Evolutionary conservation across 371 early-diverging fungal genomes (phyloP).

Genomic region (Syncephalastrum sp.): DNA sequence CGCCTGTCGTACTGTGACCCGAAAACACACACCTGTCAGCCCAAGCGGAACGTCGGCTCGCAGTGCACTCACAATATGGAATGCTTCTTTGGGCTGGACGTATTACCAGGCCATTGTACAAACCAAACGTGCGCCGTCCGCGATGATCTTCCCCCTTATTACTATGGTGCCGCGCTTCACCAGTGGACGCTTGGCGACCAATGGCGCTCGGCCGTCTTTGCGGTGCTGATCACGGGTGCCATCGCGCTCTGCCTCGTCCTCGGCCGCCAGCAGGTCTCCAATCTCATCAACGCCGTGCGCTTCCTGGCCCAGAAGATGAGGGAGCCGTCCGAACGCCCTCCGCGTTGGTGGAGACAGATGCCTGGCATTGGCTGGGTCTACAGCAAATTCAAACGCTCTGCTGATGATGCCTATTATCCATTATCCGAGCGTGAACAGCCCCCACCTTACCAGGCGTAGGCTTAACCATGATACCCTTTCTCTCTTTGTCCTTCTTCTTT

Average conservation of each 20-base stretch:
- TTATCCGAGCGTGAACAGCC: constrained; percentile 33
- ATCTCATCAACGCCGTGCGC: constrained; percentile 20
- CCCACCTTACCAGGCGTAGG: constrained; percentile 38
- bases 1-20: constrained; percentile 42
- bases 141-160: constrained; percentile 33
- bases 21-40: constrained; percentile 43
- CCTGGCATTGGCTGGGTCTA: constrained; percentile 40
- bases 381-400: constrained; percentile 19
- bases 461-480: constrained; percentile 8
- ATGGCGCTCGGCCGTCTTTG: constrained; percentile 35
- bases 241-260: constrained; percentile 26
- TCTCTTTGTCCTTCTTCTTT: background rate
- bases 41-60: constrained; percentile 36
- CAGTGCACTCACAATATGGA: constrained; percentile 41
- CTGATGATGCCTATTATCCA: constrained; percentile 33
- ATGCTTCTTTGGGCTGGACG: constrained; percentile 35
- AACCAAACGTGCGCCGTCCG: constrained; percentile 34
- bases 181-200: constrained; percentile 45
- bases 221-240: constrained; percentile 35
- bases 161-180: constrained; percentile 31
- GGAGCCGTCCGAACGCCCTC: constrained; percentile 17
- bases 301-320: constrained; percentile 35
- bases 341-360: constrained; percentile 38
- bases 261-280: constrained; percentile 33
- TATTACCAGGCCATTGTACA: constrained; percentile 41